Evolutionary conservation across 257 asterid genomes (phyloP).

Genomic region (Gentiana straminea): DNA sequence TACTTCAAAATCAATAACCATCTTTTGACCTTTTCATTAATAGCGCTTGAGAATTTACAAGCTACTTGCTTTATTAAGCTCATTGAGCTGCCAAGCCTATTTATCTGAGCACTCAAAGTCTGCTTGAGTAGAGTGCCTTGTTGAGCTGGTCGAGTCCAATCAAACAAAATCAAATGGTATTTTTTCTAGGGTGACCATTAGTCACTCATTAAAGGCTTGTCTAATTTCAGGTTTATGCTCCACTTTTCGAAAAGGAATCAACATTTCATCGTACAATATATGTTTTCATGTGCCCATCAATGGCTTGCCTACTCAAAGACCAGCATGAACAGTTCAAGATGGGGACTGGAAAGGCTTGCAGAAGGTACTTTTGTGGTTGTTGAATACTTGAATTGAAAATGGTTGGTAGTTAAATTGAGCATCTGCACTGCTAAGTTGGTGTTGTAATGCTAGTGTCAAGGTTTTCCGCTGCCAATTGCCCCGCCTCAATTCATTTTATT

Average conservation of each 20-base stretch:
- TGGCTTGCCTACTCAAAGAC: constrained; percentile 76
- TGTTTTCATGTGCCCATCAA: constrained; percentile 77
- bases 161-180: no score
- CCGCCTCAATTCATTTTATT: constrained; percentile 55
- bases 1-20: no score
- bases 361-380: constrained; percentile 42
- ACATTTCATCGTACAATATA: constrained; percentile 69
- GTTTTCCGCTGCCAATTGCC: constrained; percentile 82
- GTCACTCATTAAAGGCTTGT: background rate
- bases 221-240: constrained; percentile 69
- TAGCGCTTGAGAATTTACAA: no score
- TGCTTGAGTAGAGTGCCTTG: no score
- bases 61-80: no score
- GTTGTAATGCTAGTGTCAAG: constrained; percentile 42
- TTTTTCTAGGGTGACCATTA: background rate
- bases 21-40: no score
- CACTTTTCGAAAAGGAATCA: constrained; percentile 56
- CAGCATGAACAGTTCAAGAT: constrained; percentile 92
- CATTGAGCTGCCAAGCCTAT: no score
- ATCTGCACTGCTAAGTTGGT: no score
- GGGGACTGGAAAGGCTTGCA: constrained; percentile 34
- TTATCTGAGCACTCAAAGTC: no score
- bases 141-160: no score
- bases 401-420: background rate
- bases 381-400: background rate